phyloP scores from a whole-genome alignment of 176 grass and related monocot genomes.

The Puya raimondii region DNA sequence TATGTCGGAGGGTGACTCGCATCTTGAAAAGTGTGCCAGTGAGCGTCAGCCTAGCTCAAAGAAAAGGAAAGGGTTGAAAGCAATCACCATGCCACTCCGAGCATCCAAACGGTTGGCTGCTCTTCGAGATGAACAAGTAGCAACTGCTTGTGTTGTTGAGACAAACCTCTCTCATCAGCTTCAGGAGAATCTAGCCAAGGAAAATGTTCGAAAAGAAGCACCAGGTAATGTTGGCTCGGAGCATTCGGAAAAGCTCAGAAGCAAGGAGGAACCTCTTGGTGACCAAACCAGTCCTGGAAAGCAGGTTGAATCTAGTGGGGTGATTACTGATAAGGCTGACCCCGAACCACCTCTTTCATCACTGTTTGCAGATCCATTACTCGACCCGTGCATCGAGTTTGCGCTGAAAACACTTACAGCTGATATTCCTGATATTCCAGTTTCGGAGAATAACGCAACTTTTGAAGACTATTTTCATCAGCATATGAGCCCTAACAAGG shows the following conservation, averaged over 20 bases:
- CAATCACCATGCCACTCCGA: slow-evolving; percentile 29
- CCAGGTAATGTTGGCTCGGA: slow-evolving; percentile 3
- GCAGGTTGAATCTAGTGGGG: slow-evolving; percentile 15
- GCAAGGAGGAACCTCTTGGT: slow-evolving; percentile 5
- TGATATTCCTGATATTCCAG: slow-evolving; percentile 65
- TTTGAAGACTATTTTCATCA: slow-evolving; percentile 28
- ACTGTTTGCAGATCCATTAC: slow-evolving; percentile 38
- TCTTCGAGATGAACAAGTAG: slow-evolving; percentile 27
- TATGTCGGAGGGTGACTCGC: slow-evolving; percentile 24
- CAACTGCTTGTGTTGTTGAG: slow-evolving; percentile 9
- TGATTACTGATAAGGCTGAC: slow-evolving; percentile 28
- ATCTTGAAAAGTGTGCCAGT: neutral
- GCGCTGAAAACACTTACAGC: slow-evolving; percentile 54
- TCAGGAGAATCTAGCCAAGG: slow-evolving; percentile 12
- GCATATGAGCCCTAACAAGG: slow-evolving; percentile 33
- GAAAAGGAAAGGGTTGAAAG: slow-evolving; percentile 25
- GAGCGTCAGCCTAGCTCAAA: neutral
- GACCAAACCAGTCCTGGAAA: slow-evolving; percentile 6
- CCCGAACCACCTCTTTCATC: slow-evolving; percentile 34
- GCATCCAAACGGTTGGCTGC: slow-evolving; percentile 52
- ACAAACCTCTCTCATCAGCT: neutral
- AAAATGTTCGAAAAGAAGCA: slow-evolving; percentile 30
- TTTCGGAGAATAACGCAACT: slow-evolving; percentile 18
- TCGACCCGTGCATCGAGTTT: slow-evolving; percentile 71
- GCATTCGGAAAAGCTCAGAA: slow-evolving; percentile 15